phyloP scores from a whole-genome alignment of 768 basidiomycete species.

The Amanita pallidorosea region DNA sequence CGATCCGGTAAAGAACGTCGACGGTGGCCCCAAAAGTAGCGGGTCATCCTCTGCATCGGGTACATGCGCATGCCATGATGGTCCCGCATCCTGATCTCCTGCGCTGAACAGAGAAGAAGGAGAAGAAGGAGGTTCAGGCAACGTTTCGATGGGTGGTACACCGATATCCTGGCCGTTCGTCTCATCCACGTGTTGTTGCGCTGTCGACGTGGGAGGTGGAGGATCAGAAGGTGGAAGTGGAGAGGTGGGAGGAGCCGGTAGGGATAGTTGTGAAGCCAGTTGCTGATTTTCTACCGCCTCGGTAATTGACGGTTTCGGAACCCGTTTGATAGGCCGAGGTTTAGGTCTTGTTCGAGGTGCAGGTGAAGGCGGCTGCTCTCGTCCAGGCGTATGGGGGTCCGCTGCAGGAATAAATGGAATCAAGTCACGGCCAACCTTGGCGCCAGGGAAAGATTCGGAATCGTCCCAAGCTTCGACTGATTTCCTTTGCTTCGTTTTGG shows the following conservation, averaged over 20 bases:
- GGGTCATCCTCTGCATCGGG: constrained; percentile 7
- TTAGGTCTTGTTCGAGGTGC: constrained; percentile 2
- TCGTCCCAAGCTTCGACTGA: constrained; percentile 4
- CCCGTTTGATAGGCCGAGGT: constrained; percentile 7
- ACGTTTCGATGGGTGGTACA: constrained; percentile 24
- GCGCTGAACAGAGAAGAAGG: constrained; percentile 22
- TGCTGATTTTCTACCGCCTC: constrained; percentile 5
- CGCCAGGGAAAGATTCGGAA: constrained; percentile 11
- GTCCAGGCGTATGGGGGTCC: background rate
- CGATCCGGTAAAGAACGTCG: constrained; percentile 36
- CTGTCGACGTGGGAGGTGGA: constrained; percentile 18
- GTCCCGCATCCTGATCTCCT: constrained; percentile 5
- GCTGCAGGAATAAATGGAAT: background rate
- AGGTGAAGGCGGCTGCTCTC: background rate
- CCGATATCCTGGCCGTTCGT: constrained; percentile 8
- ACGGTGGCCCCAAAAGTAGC: constrained; percentile 18
- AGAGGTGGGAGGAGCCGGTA: constrained; percentile 9
- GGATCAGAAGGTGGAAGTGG: constrained; percentile 25
- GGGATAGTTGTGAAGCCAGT: constrained; percentile 10
- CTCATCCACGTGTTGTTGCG: background rate
- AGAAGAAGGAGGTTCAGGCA: constrained; percentile 20
- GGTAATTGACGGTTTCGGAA: constrained; percentile 8
- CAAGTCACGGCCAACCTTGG: constrained; percentile 7
- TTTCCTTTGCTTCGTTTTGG: constrained; percentile 14
- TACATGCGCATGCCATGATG: constrained; percentile 11